These are phyloP conservation scores for Ogataea naganishii DNA, from an alignment of 805 yeast species.

Conservation along the genomic window DNA sequence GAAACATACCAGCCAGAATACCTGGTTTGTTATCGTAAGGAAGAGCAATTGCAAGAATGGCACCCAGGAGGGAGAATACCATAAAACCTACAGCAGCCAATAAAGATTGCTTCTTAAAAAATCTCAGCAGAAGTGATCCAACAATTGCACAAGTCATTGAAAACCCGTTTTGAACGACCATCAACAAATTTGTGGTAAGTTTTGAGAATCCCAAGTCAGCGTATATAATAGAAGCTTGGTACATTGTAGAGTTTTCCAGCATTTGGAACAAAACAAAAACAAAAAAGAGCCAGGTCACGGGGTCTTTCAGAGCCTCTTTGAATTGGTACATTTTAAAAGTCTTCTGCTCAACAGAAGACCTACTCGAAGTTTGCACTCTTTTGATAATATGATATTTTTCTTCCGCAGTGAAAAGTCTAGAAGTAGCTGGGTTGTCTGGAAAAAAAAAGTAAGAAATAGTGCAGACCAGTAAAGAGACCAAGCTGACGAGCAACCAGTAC, in stretches of 20 bases:
- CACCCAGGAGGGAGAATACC: slow-evolving; percentile 34
- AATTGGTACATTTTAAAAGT: slow-evolving; percentile 35
- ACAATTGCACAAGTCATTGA: slow-evolving; percentile 11
- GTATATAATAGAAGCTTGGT: slow-evolving; percentile 12
- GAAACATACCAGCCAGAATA: slow-evolving; percentile 24
- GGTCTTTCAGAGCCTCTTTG: slow-evolving; percentile 37
- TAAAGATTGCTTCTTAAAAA: slow-evolving; percentile 11
- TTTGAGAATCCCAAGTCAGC: slow-evolving; percentile 9
- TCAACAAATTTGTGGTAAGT: slow-evolving; percentile 12
- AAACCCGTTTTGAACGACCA: slow-evolving; percentile 15
- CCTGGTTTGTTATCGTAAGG: slow-evolving; percentile 33
- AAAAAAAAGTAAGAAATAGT: slow-evolving; percentile 27
- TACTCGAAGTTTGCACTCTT: slow-evolving; percentile 26
- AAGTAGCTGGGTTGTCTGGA: slow-evolving; percentile 46
- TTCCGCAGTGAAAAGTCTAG: slow-evolving; percentile 32
- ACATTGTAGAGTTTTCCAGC: slow-evolving; percentile 14
- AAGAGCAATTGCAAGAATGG: slow-evolving; percentile 32
- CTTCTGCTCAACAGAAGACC: slow-evolving; percentile 31
- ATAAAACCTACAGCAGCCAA: too few relatives aligned
- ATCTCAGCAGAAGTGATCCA: slow-evolving; percentile 10
- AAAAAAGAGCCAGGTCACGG: slow-evolving; percentile 31
- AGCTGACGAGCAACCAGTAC: slow-evolving; percentile 42
- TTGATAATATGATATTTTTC: slow-evolving; percentile 38
- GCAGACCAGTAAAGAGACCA: slow-evolving; percentile 32
- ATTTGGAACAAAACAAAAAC: slow-evolving; percentile 13